Percentiles rank a stretch among this genome's conserved stretches.
Evolutionary conservation across 192 early-diverging fungal genomes (phyloP).

Genomic region (Coemansia reversa): DNA sequence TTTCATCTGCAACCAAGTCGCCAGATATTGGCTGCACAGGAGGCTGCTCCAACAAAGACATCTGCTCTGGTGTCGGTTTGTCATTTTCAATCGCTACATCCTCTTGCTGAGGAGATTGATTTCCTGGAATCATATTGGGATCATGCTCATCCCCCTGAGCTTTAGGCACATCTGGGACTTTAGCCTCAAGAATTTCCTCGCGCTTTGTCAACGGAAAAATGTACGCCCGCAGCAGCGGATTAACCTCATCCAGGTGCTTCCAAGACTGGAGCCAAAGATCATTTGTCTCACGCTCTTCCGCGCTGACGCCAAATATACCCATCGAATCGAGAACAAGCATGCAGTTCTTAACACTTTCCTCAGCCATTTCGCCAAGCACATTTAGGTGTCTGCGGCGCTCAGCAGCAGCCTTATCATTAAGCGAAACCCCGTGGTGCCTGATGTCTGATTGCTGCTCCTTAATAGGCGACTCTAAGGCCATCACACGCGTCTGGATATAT

Average conservation of each 20-base stretch:
- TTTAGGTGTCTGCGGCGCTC: constrained; percentile 28
- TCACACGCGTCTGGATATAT: constrained; percentile 40
- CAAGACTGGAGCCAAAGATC: constrained; percentile 31
- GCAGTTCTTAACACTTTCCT: constrained; percentile 47
- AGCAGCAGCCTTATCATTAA: constrained; percentile 2
- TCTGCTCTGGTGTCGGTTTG: neutral
- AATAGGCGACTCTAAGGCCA: constrained; percentile 24
- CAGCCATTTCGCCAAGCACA: constrained; percentile 52
- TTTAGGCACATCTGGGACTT: neutral
- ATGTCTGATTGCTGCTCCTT: constrained; percentile 5
- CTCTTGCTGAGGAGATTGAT: neutral
- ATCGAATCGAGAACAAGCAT: constrained; percentile 47
- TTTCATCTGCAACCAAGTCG: neutral
- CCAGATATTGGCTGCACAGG: neutral
- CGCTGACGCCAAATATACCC: constrained; percentile 27
- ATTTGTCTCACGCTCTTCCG: constrained; percentile 14
- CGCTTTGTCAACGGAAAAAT: constrained; percentile 25
- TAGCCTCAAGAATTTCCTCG: neutral
- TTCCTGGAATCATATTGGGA: neutral
- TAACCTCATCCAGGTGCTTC: constrained; percentile 37
- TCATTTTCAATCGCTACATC: neutral
- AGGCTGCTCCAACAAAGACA: neutral
- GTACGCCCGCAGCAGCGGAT: constrained; percentile 34
- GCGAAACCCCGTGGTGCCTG: constrained; percentile 3
- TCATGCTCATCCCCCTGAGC: neutral